Conservation (phyloP, 495 filamentous ascomycete species). For the Neurospora sp. region DNA sequence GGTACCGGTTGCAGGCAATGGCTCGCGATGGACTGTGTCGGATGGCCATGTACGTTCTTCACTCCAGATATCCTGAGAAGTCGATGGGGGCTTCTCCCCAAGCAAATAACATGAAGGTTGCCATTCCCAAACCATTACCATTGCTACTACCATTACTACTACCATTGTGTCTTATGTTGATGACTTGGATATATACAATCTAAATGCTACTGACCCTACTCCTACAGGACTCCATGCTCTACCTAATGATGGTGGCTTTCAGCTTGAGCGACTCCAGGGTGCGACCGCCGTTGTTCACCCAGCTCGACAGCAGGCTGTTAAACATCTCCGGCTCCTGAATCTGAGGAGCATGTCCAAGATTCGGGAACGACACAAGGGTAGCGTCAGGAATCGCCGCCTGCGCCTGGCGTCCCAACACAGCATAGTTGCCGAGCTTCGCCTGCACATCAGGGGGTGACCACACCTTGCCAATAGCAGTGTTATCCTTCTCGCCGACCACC, state of each 20-base stretch:
- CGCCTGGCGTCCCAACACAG: constrained; percentile 30
- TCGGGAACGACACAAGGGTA: constrained; percentile 29
- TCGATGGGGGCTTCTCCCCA: background rate
- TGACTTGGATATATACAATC: background rate
- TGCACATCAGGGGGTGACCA: constrained; percentile 35
- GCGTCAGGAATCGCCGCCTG: constrained; percentile 28
- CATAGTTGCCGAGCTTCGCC: constrained; percentile 29
- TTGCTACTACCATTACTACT: background rate
- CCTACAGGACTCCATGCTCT: background rate
- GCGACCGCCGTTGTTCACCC: constrained; percentile 14
- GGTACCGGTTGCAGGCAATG: background rate
- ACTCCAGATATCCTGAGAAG: background rate
- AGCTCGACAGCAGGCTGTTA: constrained; percentile 24
- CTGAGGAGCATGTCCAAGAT: constrained; percentile 36
- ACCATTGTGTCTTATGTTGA: background rate
- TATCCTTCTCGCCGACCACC: constrained; percentile 32
- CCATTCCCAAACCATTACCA: background rate
- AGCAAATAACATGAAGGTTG: background rate
- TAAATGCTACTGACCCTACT: background rate
- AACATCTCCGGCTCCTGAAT: constrained; percentile 31
- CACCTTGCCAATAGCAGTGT: constrained; percentile 35
- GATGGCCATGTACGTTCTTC: background rate
- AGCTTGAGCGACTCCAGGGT: background rate
- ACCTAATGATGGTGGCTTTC: background rate
- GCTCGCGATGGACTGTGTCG: background rate